Conservation (phyloP, 805 yeast genomes). For the Saturnispora halmiae region DNA sequence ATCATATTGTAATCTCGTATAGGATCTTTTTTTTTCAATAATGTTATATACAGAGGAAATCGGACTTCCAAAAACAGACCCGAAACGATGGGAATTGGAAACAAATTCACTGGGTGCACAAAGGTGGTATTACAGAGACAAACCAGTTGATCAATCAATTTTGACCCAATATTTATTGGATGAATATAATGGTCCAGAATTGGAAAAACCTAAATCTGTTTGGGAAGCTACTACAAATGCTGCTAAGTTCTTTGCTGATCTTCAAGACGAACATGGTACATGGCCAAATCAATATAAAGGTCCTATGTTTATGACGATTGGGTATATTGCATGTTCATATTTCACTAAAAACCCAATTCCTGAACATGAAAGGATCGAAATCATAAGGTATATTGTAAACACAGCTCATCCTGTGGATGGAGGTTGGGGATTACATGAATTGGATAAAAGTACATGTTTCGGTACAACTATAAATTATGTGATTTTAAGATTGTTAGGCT, state of each 20-base stretch:
- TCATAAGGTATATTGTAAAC: constrained; percentile 81
- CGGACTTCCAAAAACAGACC: constrained; percentile 62
- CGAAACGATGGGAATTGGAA: constrained; percentile 61
- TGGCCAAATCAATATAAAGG: constrained; percentile 94
- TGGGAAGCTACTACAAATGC: constrained; percentile 63
- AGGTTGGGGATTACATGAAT: constrained; percentile 97
- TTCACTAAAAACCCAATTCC: constrained; percentile 62
- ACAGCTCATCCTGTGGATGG: constrained; percentile 96
- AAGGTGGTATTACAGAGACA: constrained; percentile 59
- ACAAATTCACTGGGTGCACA: constrained; percentile 69
- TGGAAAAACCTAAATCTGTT: constrained; percentile 29
- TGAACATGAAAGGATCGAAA: constrained; percentile 53
- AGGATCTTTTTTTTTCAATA: neutral
- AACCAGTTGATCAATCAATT: constrained; percentile 41
- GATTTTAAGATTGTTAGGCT: constrained; percentile 68
- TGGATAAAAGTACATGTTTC: constrained; percentile 89
- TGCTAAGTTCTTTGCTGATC: constrained; percentile 52
- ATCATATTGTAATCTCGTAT: constrained; percentile 1
- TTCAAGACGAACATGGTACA: constrained; percentile 81
- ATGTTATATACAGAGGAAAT: constrained; percentile 57
- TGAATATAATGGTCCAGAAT: constrained; percentile 15
- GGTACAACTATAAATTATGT: constrained; percentile 90
- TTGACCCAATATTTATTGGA: constrained; percentile 44
- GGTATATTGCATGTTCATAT: constrained; percentile 69
- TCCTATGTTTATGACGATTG: constrained; percentile 95